phyloP scores from a whole-genome alignment of 345 rosid genomes.

The Kernera saxatilis region DNA sequence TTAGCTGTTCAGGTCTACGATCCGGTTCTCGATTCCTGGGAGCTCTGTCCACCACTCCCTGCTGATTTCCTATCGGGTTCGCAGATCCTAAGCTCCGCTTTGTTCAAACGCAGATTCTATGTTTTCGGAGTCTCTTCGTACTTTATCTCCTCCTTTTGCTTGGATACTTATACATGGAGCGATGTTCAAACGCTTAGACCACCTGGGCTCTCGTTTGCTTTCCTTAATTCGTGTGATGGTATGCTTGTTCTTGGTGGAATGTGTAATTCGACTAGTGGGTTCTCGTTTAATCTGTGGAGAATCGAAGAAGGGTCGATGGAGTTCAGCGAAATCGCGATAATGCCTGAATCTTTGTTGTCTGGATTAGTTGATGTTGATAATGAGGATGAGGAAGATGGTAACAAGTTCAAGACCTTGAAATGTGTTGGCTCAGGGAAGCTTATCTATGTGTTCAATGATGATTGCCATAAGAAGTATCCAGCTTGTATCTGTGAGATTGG shows the following conservation, averaged over 20 bases:
- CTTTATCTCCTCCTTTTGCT: constrained; percentile 56
- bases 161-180: constrained; percentile 55
- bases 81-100: constrained; percentile 58
- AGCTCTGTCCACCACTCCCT: constrained; percentile 67
- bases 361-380: constrained; percentile 61
- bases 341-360: constrained; percentile 58
- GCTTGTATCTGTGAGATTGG: constrained; percentile 74
- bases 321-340: constrained; percentile 59
- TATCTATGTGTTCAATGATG: constrained; percentile 73
- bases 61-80: constrained; percentile 57
- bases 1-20: constrained; percentile 69
- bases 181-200: constrained; percentile 69
- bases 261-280: constrained; percentile 41
- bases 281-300: constrained; percentile 68
- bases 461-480: constrained; percentile 75
- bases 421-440: constrained; percentile 76
- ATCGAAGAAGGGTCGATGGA: constrained; percentile 53
- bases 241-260: constrained; percentile 72
- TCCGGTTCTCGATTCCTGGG: constrained; percentile 56
- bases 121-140: constrained; percentile 57
- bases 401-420: constrained; percentile 69
- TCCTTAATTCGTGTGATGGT: constrained; percentile 47
- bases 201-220: constrained; percentile 60
- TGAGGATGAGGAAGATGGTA: constrained; percentile 50
- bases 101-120: constrained; percentile 44